Evolutionary conservation across 23 red algal genomes (phyloP).

Genomic region (Gracilaria caudata): DNA sequence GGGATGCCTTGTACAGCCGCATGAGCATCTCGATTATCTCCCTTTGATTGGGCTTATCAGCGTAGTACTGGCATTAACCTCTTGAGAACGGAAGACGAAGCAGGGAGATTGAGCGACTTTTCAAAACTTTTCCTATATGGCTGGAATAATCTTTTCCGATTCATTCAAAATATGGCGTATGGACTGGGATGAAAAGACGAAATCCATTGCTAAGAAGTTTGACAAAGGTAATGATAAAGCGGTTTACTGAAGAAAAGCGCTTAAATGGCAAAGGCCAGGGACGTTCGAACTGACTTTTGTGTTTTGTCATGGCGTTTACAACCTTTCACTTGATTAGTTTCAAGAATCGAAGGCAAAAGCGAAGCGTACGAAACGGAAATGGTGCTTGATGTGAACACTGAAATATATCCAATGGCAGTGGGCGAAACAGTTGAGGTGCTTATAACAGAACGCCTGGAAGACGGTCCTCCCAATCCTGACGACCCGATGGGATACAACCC

Average conservation of each 20-base stretch:
- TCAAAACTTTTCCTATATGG: neutral
- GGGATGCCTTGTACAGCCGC: too few species aligned
- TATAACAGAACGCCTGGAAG: constrained; percentile 53
- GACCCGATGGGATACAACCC: constrained; percentile 59
- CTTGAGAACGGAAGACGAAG: neutral
- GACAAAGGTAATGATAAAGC: constrained; percentile 16
- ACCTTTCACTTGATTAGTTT: constrained; percentile 32
- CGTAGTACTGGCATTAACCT: neutral
- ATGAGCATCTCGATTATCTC: neutral
- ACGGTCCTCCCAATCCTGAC: constrained; percentile 11
- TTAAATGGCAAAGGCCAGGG: neutral
- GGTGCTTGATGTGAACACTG: constrained; percentile 79
- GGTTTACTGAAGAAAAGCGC: neutral
- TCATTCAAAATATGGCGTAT: constrained; percentile 35
- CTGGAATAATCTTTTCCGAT: constrained; percentile 32
- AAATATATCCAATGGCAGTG: constrained; percentile 68
- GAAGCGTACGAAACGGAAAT: constrained; percentile 76
- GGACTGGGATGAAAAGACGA: constrained; percentile 30
- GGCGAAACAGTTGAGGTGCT: constrained; percentile 66
- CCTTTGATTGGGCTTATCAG: neutral
- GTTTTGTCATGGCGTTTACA: neutral
- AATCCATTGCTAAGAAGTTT: constrained; percentile 20
- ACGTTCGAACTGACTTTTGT: neutral
- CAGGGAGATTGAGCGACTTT: neutral
- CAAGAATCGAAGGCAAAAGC: constrained; percentile 74